Conservation (phyloP, 2,329 filamentous ascomycete genomes). For the Trichoderma guizhouense region DNA sequence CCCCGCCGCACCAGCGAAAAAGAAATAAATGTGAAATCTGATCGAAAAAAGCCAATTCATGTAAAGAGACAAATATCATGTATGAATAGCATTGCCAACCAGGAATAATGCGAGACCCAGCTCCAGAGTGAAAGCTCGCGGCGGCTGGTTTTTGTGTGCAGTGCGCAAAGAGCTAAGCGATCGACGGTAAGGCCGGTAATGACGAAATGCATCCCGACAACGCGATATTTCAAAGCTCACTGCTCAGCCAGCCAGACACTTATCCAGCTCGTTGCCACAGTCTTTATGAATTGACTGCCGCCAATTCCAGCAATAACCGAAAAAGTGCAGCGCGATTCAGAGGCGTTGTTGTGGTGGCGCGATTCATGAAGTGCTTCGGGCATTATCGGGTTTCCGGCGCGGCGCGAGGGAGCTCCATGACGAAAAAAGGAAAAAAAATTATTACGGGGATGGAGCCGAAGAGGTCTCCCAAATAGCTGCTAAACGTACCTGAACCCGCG, state of each 20-base stretch:
- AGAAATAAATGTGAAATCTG: not conserved
- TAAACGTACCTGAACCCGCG: slow-evolving; percentile 77
- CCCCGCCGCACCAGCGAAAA: not conserved
- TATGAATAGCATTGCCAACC: not conserved
- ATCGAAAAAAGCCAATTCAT: not conserved
- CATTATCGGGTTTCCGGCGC: slow-evolving; percentile 21
- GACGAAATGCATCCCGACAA: not conserved
- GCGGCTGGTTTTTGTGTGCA: not conserved
- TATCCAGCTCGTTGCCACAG: slow-evolving; percentile 5
- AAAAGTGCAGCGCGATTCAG: not conserved
- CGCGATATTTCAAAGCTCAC: not conserved
- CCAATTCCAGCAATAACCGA: not conserved
- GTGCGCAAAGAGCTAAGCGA: slow-evolving; percentile 5
- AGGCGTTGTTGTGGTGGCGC: slow-evolving; percentile 8
- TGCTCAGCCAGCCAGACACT: slow-evolving; percentile 8
- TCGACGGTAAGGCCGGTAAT: slow-evolving; percentile 1
- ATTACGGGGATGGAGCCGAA: slow-evolving; percentile 14
- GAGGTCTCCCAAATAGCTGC: slow-evolving; percentile 4
- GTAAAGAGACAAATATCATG: not conserved
- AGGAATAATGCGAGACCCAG: not conserved
- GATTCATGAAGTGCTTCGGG: slow-evolving; percentile 19
- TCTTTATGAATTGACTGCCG: not conserved
- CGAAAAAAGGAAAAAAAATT: not conserved
- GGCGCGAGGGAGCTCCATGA: slow-evolving; percentile 17
- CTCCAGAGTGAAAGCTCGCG: not conserved